These are phyloP conservation scores for Chaetothyriales sp. DNA, from an alignment of 2,329 filamentous ascomycete genomes.

Conservation along the genomic window DNA sequence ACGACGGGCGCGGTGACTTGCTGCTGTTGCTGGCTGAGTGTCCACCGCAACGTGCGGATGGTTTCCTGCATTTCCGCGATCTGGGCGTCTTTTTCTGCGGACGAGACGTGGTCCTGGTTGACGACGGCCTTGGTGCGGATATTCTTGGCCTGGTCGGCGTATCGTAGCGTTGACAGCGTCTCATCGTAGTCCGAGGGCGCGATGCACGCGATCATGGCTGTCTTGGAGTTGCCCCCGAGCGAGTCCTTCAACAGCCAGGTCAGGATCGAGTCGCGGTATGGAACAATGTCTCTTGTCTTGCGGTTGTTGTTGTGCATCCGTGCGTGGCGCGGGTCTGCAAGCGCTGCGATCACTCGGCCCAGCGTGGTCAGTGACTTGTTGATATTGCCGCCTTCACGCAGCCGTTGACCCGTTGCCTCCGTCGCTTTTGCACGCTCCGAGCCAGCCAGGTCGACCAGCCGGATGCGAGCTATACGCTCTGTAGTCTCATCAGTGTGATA, in stretches of 20 bases:
- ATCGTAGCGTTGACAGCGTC: conserved; percentile 85
- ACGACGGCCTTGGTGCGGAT: conserved; percentile 89
- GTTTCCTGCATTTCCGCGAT: conserved; percentile 91
- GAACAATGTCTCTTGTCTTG: conserved; percentile 57
- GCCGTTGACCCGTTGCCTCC: conserved; percentile 77
- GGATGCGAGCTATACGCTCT: conserved; percentile 82
- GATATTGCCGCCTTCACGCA: conserved; percentile 94
- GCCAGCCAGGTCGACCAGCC: conserved; percentile 85
- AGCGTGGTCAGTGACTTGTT: conserved; percentile 96
- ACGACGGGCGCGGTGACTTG: conserved; percentile 31
- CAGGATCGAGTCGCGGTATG: conserved; percentile 76
- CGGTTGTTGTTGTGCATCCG: conserved; percentile 35
- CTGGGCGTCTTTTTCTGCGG: conserved; percentile 85
- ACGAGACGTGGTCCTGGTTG: conserved; percentile 87
- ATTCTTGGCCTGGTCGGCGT: conserved; percentile 92
- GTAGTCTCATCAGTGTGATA: conserved; percentile 96
- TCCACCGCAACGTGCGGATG: conserved; percentile 72
- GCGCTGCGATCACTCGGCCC: conserved; percentile 83
- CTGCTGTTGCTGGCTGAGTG: conserved; percentile 36
- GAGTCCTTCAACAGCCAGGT: conserved; percentile 90
- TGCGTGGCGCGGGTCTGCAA: conserved; percentile 58
- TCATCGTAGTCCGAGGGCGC: conserved; percentile 93
- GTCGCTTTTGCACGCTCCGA: conserved; percentile 91
- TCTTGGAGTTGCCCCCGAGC: conserved; percentile 91
- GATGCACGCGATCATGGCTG: conserved; percentile 97